A percentile compares a stretch with the other conserved stretches of the same genome.
Evolutionary conservation across 2,329 filamentous ascomycete genomes (phyloP).

Genomic region (Fusarium succisae): DNA sequence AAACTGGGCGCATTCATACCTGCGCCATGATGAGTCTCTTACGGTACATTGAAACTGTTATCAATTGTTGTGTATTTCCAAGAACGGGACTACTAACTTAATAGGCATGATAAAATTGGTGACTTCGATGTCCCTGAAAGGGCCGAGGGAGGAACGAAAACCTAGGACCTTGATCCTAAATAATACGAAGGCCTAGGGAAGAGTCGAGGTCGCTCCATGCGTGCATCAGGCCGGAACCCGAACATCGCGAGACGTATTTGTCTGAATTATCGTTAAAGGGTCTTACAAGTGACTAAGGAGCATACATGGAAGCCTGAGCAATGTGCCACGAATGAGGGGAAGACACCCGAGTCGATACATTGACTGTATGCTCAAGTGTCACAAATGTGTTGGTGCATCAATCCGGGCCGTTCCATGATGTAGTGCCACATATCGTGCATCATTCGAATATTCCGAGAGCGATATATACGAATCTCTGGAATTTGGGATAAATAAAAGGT

Average conservation of each 20-base stretch:
- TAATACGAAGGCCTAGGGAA: accelerated
- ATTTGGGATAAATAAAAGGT: background rate
- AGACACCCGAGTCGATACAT: background rate
- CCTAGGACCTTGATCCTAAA: background rate
- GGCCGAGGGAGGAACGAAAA: background rate
- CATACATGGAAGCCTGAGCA: background rate
- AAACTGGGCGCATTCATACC: accelerated
- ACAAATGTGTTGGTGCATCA: background rate
- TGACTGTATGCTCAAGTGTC: background rate
- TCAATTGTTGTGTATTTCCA: accelerated
- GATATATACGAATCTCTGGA: no score
- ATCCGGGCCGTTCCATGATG: background rate
- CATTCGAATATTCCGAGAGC: background rate
- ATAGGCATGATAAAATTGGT: no score
- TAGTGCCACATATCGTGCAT: background rate
- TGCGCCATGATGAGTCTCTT: no score
- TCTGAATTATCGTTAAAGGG: background rate
- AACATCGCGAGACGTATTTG: background rate
- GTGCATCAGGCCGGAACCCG: background rate
- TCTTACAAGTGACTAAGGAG: background rate
- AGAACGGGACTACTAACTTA: background rate
- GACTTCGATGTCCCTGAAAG: background rate
- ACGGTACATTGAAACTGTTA: accelerated
- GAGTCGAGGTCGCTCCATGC: background rate
- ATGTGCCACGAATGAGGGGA: background rate